Evolutionary conservation across 192 early-diverging fungal genomes (phyloP).

Genomic region (Backusella australiensis): DNA sequence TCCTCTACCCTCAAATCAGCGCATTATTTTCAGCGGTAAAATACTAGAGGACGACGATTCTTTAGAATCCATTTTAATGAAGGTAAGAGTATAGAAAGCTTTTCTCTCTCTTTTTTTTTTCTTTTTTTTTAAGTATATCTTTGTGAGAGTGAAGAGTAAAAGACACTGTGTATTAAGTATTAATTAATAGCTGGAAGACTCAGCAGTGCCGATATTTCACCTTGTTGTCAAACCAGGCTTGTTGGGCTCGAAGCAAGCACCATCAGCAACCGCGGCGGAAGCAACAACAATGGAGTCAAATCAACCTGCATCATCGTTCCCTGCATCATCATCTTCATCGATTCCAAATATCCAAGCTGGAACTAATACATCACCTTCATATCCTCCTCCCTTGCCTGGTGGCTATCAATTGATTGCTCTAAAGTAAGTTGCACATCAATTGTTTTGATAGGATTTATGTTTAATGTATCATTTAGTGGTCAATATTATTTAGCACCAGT

Average conservation of each 20-base stretch:
- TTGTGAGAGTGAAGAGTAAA: neutral
- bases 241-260: neutral
- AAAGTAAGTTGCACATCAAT: slow-evolving; percentile 9
- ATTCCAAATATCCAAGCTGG: neutral
- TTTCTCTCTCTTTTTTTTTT: neutral
- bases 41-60: slow-evolving; percentile 18
- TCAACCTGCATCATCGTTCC: neutral
- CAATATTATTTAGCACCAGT: slow-evolving; percentile 34
- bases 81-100: slow-evolving; percentile 7
- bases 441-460: neutral
- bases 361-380: neutral
- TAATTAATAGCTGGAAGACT: slow-evolving; percentile 1
- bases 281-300: neutral
- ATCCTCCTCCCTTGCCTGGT: slow-evolving; percentile 16
- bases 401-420: slow-evolving; percentile 29
- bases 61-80: slow-evolving; percentile 14
- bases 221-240: slow-evolving; percentile 35
- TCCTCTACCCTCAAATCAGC: slow-evolving; percentile 25
- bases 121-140: neutral
- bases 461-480: slow-evolving; percentile 7
- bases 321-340: neutral
- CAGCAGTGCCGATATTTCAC: slow-evolving; percentile 29
- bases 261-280: neutral
- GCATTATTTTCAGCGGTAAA: slow-evolving; percentile 35
- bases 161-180: neutral